These are phyloP conservation scores for Neophaeococcomyces mojaviensis DNA, from an alignment of 2,329 filamentous ascomycete species.

Conservation along the genomic window DNA sequence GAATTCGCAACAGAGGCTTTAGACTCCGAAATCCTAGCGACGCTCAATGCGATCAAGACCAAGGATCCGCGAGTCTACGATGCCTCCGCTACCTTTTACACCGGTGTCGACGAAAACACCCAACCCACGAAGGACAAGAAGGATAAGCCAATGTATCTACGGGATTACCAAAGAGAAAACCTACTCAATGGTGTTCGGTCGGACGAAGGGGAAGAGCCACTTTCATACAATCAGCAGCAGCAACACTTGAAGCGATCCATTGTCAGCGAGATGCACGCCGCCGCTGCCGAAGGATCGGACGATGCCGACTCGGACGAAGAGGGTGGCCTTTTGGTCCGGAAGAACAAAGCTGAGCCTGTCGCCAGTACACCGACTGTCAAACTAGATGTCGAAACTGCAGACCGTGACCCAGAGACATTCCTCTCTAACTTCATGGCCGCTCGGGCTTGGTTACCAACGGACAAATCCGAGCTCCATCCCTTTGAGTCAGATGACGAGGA, in stretches of 20 bases:
- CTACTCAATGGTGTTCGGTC: constrained; percentile 65
- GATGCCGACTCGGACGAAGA: constrained; percentile 43
- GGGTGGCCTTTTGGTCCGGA: constrained; percentile 68
- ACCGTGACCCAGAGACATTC: constrained; percentile 84
- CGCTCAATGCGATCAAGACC: constrained; percentile 74
- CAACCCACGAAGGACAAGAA: constrained; percentile 45
- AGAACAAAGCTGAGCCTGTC: constrained; percentile 42
- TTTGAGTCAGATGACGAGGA: constrained; percentile 90
- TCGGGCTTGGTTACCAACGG: constrained; percentile 74
- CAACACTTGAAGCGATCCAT: constrained; percentile 71
- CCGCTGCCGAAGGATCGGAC: constrained; percentile 38
- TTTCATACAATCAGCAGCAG: constrained; percentile 83
- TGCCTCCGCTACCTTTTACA: constrained; percentile 69
- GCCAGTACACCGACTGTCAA: constrained; percentile 45
- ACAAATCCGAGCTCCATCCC: constrained; percentile 61
- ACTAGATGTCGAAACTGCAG: constrained; percentile 64
- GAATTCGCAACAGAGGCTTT: constrained; percentile 78
- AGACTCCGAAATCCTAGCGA: constrained; percentile 80
- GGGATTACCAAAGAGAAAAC: constrained; percentile 88
- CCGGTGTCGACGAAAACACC: constrained; percentile 46
- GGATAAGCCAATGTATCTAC: constrained; percentile 76
- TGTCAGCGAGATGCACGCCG: constrained; percentile 70
- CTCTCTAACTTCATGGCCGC: constrained; percentile 94
- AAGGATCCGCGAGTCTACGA: constrained; percentile 93
- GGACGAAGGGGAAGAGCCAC: constrained; percentile 46